These are phyloP conservation scores for Castanea mollissima DNA, from an alignment of 306 rosid species.

Conservation along the genomic window DNA sequence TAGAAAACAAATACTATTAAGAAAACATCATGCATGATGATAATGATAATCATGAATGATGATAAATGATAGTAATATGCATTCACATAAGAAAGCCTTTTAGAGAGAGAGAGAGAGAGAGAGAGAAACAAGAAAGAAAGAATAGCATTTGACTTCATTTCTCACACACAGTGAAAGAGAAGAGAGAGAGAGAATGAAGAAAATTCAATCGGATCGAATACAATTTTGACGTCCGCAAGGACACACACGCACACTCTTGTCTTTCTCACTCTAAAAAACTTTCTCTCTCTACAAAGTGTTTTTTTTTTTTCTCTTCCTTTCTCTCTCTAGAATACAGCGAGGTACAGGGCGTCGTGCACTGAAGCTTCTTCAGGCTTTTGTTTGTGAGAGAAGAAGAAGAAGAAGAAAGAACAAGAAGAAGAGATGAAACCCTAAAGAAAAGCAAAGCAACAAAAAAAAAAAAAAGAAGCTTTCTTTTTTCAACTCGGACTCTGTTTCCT, in stretches of 20 bases:
- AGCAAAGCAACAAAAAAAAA: too few species aligned
- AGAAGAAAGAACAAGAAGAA: conserved; percentile 24
- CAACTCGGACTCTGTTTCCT: too few species aligned
- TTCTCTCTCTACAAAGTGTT: conserved; percentile 18
- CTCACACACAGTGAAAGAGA: conserved; percentile 22
- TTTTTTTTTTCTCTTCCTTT: background rate
- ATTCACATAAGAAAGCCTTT: conserved; percentile 9
- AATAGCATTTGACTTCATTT: conserved; percentile 73
- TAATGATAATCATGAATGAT: background rate
- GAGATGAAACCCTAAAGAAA: conserved; percentile 52
- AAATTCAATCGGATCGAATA: conserved; percentile 88
- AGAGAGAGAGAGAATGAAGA: conserved; percentile 54
- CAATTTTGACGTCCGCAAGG: conserved; percentile 94
- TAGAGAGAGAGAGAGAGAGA: too few species aligned
- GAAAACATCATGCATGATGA: conserved; percentile 5
- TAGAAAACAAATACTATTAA: too few species aligned
- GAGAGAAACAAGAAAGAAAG: conserved; percentile 3
- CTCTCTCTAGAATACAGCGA: conserved; percentile 36
- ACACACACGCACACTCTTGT: conserved; percentile 14
- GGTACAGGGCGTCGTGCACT: conserved; percentile 28
- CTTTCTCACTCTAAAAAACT: conserved; percentile 55
- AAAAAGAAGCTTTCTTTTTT: too few species aligned
- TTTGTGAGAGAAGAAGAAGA: background rate
- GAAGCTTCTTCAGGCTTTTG: background rate
- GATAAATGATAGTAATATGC: conserved; percentile 14